A percentile compares a stretch with the other conserved stretches of the same genome.
phyloP scores from a whole-genome alignment of 2,329 filamentous ascomycete species.

The Ophiostoma ips region DNA sequence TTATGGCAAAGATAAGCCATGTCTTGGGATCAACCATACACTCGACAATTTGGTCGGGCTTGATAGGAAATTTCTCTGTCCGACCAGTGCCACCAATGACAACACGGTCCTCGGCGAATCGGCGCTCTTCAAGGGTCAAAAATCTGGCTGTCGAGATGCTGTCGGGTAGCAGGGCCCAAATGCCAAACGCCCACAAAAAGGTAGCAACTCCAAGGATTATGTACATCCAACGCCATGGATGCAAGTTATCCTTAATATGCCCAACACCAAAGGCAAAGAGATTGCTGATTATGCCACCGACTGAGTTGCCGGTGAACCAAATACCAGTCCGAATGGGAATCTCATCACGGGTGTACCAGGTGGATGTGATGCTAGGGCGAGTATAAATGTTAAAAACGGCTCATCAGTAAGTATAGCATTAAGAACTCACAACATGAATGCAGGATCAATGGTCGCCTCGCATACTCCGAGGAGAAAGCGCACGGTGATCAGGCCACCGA shows the following conservation, averaged over 20 bases:
- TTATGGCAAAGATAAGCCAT: neutral
- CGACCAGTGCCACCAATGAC: neutral
- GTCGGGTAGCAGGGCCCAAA: neutral
- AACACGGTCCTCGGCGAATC: neutral
- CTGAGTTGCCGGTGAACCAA: neutral
- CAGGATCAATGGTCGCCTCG: neutral
- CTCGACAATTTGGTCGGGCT: neutral
- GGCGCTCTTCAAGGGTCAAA: neutral
- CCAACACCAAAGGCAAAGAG: neutral
- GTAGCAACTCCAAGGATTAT: neutral
- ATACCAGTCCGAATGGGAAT: neutral
- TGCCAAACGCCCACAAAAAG: neutral
- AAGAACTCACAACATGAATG: neutral
- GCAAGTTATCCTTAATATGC: neutral
- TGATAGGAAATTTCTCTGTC: neutral
- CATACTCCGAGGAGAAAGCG: neutral
- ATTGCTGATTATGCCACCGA: neutral
- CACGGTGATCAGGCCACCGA: neutral
- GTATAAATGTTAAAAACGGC: neutral
- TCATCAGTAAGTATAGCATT: neutral
- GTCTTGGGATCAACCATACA: neutral
- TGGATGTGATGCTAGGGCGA: neutral
- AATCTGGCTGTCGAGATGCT: neutral
- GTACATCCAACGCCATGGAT: slow-evolving; percentile 1
- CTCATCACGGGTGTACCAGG: neutral